Evolutionary conservation across 106 monocot species (phyloP).

Genomic region (Xerophyta viscosa): DNA sequence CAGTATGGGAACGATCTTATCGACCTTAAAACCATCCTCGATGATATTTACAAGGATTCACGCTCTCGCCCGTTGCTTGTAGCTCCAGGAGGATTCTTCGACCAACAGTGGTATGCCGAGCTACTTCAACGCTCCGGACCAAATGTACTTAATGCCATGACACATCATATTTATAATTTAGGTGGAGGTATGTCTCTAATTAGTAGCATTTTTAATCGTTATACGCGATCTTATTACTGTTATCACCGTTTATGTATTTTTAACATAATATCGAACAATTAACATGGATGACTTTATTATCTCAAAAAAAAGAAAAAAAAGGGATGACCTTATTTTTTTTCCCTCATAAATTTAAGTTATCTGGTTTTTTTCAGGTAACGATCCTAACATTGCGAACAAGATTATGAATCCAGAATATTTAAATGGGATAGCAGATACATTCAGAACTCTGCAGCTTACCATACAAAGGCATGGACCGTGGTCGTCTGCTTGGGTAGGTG

Average conservation of each 20-base stretch:
- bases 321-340: too few species aligned
- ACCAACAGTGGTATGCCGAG: conserved; percentile 66
- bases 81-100: conserved; percentile 95
- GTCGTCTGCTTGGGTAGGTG: conserved; percentile 93
- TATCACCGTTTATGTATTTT: too few species aligned
- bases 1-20: conserved; percentile 71
- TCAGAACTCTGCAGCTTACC: conserved; percentile 49
- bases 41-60: conserved; percentile 43
- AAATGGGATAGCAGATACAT: conserved; percentile 38
- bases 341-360: too few species aligned
- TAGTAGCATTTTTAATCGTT: neutral
- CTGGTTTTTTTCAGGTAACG: conserved; percentile 51
- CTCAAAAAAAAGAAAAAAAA: too few species aligned
- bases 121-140: conserved; percentile 76
- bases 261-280: too few species aligned
- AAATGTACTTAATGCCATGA: conserved; percentile 55
- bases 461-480: conserved; percentile 72
- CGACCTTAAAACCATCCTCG: conserved; percentile 38
- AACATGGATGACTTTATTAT: too few species aligned
- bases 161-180: conserved; percentile 90
- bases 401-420: conserved; percentile 63
- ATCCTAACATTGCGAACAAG: conserved; percentile 39
- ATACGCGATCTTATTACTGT: too few species aligned
- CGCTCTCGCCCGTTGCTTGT: conserved; percentile 38
- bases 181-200: conserved; percentile 48